phyloP scores from a whole-genome alignment of 2,329 filamentous ascomycete genomes.

The Allantophomopsis cytisporea region DNA sequence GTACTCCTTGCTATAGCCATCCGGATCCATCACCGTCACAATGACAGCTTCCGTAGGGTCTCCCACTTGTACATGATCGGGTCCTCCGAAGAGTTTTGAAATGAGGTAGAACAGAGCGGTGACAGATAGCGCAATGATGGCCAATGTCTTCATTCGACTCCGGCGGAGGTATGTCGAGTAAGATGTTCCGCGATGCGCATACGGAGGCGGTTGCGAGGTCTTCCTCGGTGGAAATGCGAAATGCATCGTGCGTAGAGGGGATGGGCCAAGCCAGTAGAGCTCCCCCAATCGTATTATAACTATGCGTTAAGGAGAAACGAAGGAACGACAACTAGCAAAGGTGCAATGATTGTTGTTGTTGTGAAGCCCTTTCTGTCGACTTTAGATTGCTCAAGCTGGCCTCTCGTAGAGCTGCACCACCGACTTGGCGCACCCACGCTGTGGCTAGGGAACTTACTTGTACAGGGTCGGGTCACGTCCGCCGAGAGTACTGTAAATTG shows the following conservation, averaged over 20 bases:
- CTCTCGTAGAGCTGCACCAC: too few species aligned
- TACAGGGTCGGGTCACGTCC: too few species aligned
- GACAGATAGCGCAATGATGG: constrained; percentile 24
- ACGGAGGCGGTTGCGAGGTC: constrained; percentile 62
- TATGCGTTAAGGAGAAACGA: too few species aligned
- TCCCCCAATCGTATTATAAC: too few species aligned
- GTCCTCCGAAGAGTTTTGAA: constrained; percentile 19
- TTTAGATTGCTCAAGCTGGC: too few species aligned
- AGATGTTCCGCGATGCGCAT: constrained; percentile 45
- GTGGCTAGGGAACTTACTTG: too few species aligned
- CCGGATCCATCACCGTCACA: constrained; percentile 69
- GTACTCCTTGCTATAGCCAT: constrained; percentile 49
- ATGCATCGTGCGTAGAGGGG: constrained; percentile 47
- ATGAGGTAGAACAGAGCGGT: constrained; percentile 39
- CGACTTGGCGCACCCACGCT: too few species aligned
- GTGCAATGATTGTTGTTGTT: too few species aligned
- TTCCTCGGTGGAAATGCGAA: constrained; percentile 83
- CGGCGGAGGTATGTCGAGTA: constrained; percentile 38
- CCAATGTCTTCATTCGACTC: constrained; percentile 46
- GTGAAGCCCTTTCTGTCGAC: too few species aligned
- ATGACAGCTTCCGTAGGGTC: constrained; percentile 52
- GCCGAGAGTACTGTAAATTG: too few species aligned
- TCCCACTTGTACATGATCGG: constrained; percentile 29
- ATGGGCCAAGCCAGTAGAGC: background rate
- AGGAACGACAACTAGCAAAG: too few species aligned